phyloP scores from a whole-genome alignment of 2,329 filamentous ascomycete species.

The Fulvia fulva region DNA sequence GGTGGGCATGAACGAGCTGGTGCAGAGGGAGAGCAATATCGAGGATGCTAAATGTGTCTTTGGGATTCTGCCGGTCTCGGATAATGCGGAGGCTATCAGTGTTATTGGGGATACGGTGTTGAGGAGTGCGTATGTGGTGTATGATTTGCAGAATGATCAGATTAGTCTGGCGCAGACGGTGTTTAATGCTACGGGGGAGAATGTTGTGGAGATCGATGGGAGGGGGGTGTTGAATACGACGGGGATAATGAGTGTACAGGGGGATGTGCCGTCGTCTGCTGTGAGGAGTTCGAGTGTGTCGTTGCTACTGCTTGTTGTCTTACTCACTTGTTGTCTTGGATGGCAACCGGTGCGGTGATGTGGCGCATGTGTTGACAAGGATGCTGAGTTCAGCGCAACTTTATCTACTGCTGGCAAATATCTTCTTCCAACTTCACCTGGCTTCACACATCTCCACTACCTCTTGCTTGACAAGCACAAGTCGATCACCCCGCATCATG shows the following conservation, averaged over 20 bases:
- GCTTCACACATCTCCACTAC: no score
- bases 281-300: background rate
- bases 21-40: slow-evolving; percentile 17
- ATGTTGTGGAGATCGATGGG: slow-evolving; percentile 50
- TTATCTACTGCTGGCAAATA: background rate
- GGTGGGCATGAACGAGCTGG: background rate
- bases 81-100: slow-evolving; percentile 42
- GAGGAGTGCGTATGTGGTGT: slow-evolving; percentile 61
- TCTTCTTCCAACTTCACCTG: background rate
- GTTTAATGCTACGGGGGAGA: slow-evolving; percentile 52
- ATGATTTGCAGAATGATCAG: slow-evolving; percentile 57
- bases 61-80: background rate
- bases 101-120: slow-evolving; percentile 62
- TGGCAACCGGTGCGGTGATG: background rate
- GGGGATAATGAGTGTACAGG: background rate
- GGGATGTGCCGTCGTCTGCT: background rate
- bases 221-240: background rate
- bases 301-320: background rate
- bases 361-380: background rate
- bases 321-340: background rate
- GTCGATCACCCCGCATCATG: background rate
- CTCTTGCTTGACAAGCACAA: no score
- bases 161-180: slow-evolving; percentile 59
- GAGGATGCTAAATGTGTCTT: background rate
- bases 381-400: background rate